phyloP scores from a whole-genome alignment of 225 moss, liverwort and hornwort species.

The Bryum argenteum region DNA sequence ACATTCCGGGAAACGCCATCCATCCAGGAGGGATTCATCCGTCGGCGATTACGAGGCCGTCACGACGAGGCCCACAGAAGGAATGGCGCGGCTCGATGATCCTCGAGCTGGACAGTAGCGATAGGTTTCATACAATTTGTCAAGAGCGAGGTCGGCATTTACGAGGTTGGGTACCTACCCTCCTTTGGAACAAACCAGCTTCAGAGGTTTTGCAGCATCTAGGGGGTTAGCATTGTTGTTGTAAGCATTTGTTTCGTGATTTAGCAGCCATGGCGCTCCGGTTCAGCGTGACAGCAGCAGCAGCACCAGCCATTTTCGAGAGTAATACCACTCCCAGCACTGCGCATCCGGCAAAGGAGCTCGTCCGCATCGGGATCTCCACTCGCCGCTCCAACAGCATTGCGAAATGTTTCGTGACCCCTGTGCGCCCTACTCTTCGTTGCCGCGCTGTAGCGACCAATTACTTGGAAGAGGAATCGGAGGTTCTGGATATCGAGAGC shows the following conservation, averaged over 20 bases:
- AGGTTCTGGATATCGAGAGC: conserved; percentile 33
- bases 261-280: conserved; percentile 29
- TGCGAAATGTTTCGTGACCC: conserved; percentile 24
- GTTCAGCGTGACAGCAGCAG: conserved; percentile 18
- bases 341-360: conserved; percentile 28
- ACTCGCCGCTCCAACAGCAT: conserved; percentile 19
- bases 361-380: conserved; percentile 28
- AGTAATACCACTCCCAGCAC: not conserved
- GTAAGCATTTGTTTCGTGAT: not conserved
- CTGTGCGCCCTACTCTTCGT: not conserved
- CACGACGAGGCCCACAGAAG: not conserved
- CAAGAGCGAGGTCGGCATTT: not conserved
- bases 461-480: conserved; percentile 45
- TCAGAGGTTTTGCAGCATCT: not conserved
- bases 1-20: not conserved
- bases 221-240: not conserved
- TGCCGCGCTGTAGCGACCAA: conserved; percentile 40
- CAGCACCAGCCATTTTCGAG: conserved; percentile 9
- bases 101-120: not conserved
- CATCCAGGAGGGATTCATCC: not conserved
- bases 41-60: conserved; percentile 9
- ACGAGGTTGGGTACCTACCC: not conserved
- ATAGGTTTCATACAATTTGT: not conserved
- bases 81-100: not conserved
- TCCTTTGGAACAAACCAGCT: not conserved